Evolutionary conservation across 2,329 filamentous ascomycete species (phyloP), one percentile per base, ranked within the genome.

Genomic region (Pseudocercospora ulei): DNA sequence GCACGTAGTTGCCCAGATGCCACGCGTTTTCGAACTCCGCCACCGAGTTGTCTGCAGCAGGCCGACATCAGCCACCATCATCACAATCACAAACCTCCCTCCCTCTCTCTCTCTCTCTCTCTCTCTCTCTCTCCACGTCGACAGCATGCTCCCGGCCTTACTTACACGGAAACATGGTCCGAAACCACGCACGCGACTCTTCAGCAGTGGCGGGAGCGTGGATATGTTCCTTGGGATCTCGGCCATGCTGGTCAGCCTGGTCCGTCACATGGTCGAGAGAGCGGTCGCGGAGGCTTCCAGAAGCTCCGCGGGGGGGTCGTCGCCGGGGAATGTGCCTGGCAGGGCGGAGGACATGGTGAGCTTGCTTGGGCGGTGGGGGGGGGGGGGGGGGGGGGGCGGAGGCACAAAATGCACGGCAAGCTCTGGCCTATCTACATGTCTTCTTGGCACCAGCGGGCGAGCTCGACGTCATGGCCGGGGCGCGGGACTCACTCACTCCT

Each of bases 1-100:
- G 57, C 25, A 66, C 62, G 50, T 65, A 66, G 51, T 66, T 66
- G 23, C 64, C 64, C 46, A 65, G 44, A 38, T 66, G 62, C 49
- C 56, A 64, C 7, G 53, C 45, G 6, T 38, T 49, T 37, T 65
- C 62, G 30, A 63, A 44, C 7, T 56, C 51, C 37, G 62, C 50
- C 18, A 63, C 46, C 11, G 43, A 46, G 13, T 47, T 33, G 20
- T 52, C 30, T 33, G 22, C 9, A 6, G 1, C 4, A 8, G 1
- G 20, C 51, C 30, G 20, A 33, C 9, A 6, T 2, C 4, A 8
- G 1, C 11, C 5, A 33, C 23, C 6, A 14, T 16, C 26, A 29
- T 14, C n/a, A n/a, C n/a, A n/a, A n/a, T n/a, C n/a, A n/a, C n/a
- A n/a, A n/a, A n/a, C n/a, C n/a, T n/a, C n/a, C n/a, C n/a, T n/a